Percentiles rank a stretch among this genome's conserved stretches.
Conservation (phyloP, 2,329 filamentous ascomycete genomes). For the Apiospora saccharicola region DNA sequence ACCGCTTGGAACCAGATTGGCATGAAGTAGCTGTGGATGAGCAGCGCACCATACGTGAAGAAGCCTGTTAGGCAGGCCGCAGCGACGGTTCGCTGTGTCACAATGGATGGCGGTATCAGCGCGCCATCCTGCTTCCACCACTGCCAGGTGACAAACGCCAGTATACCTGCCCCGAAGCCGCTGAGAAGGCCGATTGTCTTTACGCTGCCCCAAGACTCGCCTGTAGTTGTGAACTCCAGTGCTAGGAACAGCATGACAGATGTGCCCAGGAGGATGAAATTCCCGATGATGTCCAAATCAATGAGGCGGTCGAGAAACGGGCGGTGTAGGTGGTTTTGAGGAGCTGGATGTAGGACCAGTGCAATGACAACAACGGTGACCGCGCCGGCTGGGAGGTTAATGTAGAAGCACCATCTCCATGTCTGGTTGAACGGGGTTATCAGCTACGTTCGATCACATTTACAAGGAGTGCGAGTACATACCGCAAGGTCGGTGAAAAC, state of each 20-base stretch:
- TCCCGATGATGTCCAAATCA: constrained; percentile 49
- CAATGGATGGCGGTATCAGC: constrained; percentile 52
- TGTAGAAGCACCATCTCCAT: constrained; percentile 53
- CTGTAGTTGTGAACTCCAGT: constrained; percentile 54
- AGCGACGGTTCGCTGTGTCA: constrained; percentile 51
- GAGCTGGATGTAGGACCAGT: constrained; percentile 39
- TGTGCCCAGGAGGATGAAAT: constrained; percentile 51
- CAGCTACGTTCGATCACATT: not conserved
- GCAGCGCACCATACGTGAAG: constrained; percentile 50
- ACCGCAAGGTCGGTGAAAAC: constrained; percentile 46
- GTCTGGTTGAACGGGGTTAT: constrained; percentile 33
- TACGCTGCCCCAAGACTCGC: constrained; percentile 51
- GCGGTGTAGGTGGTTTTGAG: constrained; percentile 29
- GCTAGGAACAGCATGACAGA: constrained; percentile 56
- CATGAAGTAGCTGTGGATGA: constrained; percentile 54
- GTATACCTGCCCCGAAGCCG: constrained; percentile 35
- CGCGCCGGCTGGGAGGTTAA: constrained; percentile 50
- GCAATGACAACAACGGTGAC: constrained; percentile 41
- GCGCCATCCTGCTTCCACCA: constrained; percentile 49
- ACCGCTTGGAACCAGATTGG: constrained; percentile 51
- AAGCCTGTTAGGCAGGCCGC: constrained; percentile 49
- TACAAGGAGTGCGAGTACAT: constrained; percentile 28
- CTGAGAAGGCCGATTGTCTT: constrained; percentile 51
- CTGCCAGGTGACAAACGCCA: constrained; percentile 45
- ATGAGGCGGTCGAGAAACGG: constrained; percentile 36